These are phyloP conservation scores for Scutellaria baicalensis DNA, from an alignment of 257 asterid genomes.

Conservation along the genomic window DNA sequence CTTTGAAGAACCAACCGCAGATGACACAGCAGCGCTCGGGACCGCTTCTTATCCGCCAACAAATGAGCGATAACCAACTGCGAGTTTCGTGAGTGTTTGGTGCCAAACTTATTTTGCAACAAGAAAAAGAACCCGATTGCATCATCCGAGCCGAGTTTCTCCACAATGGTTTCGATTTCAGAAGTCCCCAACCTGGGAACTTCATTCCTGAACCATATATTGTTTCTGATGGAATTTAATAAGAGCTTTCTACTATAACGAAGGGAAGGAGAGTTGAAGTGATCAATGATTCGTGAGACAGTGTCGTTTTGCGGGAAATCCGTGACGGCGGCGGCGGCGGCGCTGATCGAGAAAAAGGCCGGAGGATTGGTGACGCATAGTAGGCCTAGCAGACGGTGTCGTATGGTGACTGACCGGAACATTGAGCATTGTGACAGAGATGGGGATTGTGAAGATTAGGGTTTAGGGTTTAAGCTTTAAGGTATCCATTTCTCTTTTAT, in stretches of 20 bases:
- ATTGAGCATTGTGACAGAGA: constrained; percentile 30
- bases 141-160: constrained; percentile 30
- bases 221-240: constrained; percentile 16
- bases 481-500: background rate
- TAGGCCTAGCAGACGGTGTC: constrained; percentile 19
- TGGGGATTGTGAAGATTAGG: background rate
- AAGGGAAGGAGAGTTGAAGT: constrained; percentile 21
- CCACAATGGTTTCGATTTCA: constrained; percentile 45
- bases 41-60: constrained; percentile 51
- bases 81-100: constrained; percentile 35
- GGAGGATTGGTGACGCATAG: constrained; percentile 6
- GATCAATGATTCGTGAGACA: constrained; percentile 30
- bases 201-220: constrained; percentile 26
- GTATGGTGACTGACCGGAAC: constrained; percentile 25
- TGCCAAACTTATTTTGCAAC: constrained; percentile 46
- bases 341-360: constrained; percentile 19
- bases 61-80: constrained; percentile 44
- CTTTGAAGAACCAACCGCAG: constrained; percentile 38
- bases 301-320: constrained; percentile 24
- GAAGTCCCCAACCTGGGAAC: constrained; percentile 23
- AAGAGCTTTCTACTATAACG: constrained; percentile 15
- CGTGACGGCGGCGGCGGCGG: constrained; percentile 18
- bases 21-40: constrained; percentile 47
- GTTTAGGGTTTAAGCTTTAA: constrained; percentile 41
- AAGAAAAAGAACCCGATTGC: constrained; percentile 62